Percentiles rank a stretch among this genome's conserved stretches.
These are phyloP conservation scores for Cyclocybe aegerita DNA, from an alignment of 768 basidiomycete genomes.

Conservation along the genomic window DNA sequence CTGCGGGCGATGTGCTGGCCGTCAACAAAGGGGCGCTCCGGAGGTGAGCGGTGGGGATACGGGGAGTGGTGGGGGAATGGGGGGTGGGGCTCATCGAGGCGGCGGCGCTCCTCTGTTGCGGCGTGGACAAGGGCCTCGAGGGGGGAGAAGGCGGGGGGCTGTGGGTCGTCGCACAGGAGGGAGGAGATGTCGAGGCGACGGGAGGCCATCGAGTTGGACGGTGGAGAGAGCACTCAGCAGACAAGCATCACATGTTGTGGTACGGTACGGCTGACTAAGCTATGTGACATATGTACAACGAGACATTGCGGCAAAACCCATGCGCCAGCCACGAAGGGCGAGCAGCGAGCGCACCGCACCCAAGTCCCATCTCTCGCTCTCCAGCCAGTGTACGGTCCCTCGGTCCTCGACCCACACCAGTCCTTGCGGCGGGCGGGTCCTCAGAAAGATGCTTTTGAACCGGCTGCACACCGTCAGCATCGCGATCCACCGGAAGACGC, in stretches of 20 bases:
- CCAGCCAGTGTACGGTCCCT: constrained; percentile 87
- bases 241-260: constrained; percentile 17
- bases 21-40: constrained; percentile 7
- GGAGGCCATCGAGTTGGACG: constrained; percentile 51
- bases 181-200: constrained; percentile 77
- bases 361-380: constrained; percentile 83
- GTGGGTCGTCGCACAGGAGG: constrained; percentile 60
- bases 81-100: constrained; percentile 34
- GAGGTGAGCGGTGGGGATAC: constrained; percentile 1
- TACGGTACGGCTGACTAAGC: constrained; percentile 14
- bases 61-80: constrained; percentile 3
- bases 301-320: constrained; percentile 87
- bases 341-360: constrained; percentile 69
- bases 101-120: constrained; percentile 62
- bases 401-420: constrained; percentile 79
- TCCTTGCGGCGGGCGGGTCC: constrained; percentile 71
- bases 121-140: constrained; percentile 72
- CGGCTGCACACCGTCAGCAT: constrained; percentile 41
- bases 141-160: constrained; percentile 25
- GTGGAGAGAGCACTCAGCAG: constrained; percentile 20
- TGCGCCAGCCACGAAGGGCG: constrained; percentile 64
- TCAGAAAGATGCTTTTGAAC: constrained; percentile 89
- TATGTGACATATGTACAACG: constrained; percentile 63
- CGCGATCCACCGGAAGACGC: neutral
- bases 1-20: neutral